phyloP scores from a whole-genome alignment of 1,284 basidiomycete species.

The Bondarzewia mesenterica region DNA sequence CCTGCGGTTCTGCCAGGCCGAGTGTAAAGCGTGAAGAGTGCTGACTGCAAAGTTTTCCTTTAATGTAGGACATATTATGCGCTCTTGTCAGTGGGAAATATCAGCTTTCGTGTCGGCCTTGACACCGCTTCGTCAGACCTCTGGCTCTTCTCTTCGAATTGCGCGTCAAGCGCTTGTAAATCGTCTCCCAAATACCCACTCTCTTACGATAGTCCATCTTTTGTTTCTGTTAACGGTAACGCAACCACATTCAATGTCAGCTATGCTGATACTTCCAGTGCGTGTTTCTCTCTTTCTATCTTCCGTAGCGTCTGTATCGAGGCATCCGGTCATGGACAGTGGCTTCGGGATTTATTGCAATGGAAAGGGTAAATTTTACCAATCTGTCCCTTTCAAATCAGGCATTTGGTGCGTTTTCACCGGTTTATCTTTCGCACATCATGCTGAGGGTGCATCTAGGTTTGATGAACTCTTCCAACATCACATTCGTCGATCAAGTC shows the following conservation, averaged over 20 bases:
- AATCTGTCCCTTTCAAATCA: slow-evolving; percentile 54
- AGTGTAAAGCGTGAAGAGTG: too few relatives aligned
- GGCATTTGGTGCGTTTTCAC: slow-evolving; percentile 46
- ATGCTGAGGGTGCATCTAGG: slow-evolving; percentile 26
- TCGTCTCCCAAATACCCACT: slow-evolving; percentile 59
- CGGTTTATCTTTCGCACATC: not conserved
- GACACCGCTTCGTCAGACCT: slow-evolving; percentile 74
- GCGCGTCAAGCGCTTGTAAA: slow-evolving; percentile 44
- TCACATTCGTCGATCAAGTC: slow-evolving; percentile 50
- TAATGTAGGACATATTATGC: slow-evolving; percentile 68
- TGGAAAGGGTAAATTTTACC: slow-evolving; percentile 49
- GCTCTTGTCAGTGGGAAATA: slow-evolving; percentile 47
- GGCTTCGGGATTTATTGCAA: slow-evolving; percentile 61
- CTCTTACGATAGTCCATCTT: slow-evolving; percentile 55
- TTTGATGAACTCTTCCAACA: slow-evolving; percentile 51
- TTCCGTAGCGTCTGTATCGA: slow-evolving; percentile 1
- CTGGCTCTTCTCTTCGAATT: slow-evolving; percentile 62
- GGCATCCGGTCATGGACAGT: slow-evolving; percentile 25
- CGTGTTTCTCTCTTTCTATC: slow-evolving; percentile 16
- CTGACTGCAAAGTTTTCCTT: too few relatives aligned
- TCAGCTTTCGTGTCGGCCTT: slow-evolving; percentile 60
- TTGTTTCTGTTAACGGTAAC: slow-evolving; percentile 51
- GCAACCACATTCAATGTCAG: slow-evolving; percentile 45
- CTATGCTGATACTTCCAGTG: slow-evolving; percentile 64
- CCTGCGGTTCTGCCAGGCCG: not conserved